phyloP scores from a whole-genome alignment of 257 asterid species.

The Penstemon barbatus region DNA sequence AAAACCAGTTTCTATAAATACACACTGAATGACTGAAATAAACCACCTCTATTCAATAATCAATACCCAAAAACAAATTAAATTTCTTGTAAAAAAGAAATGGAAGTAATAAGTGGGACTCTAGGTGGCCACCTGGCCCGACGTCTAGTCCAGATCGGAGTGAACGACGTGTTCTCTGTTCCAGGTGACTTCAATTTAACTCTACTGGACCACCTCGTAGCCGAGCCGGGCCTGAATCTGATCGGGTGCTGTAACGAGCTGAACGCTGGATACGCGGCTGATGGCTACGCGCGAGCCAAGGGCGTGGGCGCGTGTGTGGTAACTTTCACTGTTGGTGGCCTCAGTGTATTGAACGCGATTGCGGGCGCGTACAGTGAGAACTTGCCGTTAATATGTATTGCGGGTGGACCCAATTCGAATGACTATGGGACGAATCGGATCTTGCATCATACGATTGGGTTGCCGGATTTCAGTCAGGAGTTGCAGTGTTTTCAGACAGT shows the following conservation, averaged over 20 bases:
- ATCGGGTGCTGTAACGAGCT: constrained; percentile 84
- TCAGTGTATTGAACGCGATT: constrained; percentile 73
- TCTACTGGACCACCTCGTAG: constrained; percentile 62
- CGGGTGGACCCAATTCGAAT: constrained; percentile 80
- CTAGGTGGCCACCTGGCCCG: constrained; percentile 67
- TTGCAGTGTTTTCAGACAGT: constrained; percentile 65
- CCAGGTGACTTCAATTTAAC: constrained; percentile 77
- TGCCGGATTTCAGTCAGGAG: constrained; percentile 81
- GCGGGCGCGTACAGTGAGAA: constrained; percentile 88
- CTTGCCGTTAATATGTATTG: constrained; percentile 72
- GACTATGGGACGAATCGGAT: constrained; percentile 69
- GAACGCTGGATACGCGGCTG: constrained; percentile 81
- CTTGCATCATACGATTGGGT: constrained; percentile 67
- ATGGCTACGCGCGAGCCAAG: constrained; percentile 69
- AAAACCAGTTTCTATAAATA: too few species aligned
- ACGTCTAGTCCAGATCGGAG: constrained; percentile 73
- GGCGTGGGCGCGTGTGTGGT: constrained; percentile 84
- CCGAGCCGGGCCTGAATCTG: constrained; percentile 63
- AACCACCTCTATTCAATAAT: too few species aligned
- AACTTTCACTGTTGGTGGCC: constrained; percentile 82
- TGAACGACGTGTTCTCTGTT: constrained; percentile 66
- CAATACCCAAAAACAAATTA: too few species aligned
- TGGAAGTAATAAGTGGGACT: constrained; percentile 29
- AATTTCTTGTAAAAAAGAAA: too few species aligned
- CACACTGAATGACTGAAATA: too few species aligned